These are phyloP conservation scores for Prunus salicina DNA, from an alignment of 306 rosid genomes.

Conservation along the genomic window DNA sequence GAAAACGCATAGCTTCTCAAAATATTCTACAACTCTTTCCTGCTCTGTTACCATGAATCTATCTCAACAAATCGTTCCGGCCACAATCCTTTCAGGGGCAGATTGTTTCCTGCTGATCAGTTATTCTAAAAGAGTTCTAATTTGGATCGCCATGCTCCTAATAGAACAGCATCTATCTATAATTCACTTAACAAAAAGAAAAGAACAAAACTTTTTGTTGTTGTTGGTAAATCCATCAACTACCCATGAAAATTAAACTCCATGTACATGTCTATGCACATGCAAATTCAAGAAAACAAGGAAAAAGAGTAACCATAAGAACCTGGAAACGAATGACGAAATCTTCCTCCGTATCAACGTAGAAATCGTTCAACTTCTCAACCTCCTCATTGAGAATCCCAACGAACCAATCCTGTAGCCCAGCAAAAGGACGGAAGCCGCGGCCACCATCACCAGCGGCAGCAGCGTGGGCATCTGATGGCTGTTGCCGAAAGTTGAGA, in stretches of 20 bases:
- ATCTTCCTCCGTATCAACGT: conserved; percentile 86
- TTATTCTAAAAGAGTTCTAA: too few species aligned
- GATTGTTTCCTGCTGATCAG: neutral
- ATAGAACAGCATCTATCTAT: neutral
- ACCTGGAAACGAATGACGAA: conserved; percentile 94
- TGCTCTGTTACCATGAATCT: neutral
- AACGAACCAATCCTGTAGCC: conserved; percentile 73
- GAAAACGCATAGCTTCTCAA: too few species aligned
- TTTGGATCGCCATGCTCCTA: too few species aligned
- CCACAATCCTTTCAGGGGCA: neutral
- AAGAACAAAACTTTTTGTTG: neutral
- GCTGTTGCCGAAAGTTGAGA: conserved; percentile 16
- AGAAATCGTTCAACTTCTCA: conserved; percentile 85
- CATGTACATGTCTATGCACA: neutral
- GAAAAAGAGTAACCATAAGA: conserved; percentile 2
- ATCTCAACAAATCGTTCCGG: neutral
- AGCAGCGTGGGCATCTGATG: neutral
- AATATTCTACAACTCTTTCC: neutral
- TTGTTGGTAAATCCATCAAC: neutral
- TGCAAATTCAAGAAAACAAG: neutral
- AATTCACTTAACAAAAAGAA: neutral
- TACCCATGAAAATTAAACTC: neutral
- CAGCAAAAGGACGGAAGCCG: conserved; percentile 16
- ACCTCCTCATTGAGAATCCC: conserved; percentile 72
- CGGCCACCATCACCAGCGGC: neutral